Conservation (phyloP, 2,329 filamentous ascomycete genomes). For the Mycosphaerella sp. region DNA sequence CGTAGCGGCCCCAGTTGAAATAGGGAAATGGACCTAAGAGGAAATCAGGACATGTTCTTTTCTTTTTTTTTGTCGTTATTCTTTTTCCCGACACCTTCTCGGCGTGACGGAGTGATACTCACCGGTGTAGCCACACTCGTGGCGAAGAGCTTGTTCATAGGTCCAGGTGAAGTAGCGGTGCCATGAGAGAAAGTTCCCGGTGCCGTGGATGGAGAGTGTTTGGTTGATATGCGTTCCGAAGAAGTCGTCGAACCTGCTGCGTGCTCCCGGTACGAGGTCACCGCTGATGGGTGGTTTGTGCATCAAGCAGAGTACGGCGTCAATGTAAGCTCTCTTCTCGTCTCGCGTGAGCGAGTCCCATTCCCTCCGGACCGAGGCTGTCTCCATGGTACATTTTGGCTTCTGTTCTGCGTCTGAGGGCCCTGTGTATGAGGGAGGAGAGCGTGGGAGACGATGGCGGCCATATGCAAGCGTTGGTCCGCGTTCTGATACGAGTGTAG, state of each 20-base stretch:
- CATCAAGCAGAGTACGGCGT: constrained; percentile 30
- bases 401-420: background rate
- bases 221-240: constrained; percentile 29
- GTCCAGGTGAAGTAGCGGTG: constrained; percentile 40
- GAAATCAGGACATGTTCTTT: too few relatives aligned
- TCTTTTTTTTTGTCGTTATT: too few relatives aligned
- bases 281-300: constrained; percentile 23
- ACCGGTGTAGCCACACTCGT: constrained; percentile 39
- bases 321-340: constrained; percentile 29
- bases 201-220: constrained; percentile 20
- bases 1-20: constrained; percentile 37
- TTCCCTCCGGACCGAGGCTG: constrained; percentile 38
- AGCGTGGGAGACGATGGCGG: too few relatives aligned
- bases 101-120: too few relatives aligned
- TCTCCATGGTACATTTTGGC: constrained; percentile 26
- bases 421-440: background rate
- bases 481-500: background rate
- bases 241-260: constrained; percentile 22
- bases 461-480: background rate
- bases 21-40: constrained; percentile 27
- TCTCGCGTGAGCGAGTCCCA: constrained; percentile 32
- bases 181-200: constrained; percentile 34
- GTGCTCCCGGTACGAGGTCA: constrained; percentile 26
- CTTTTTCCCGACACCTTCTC: too few relatives aligned
- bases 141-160: constrained; percentile 39